These are phyloP conservation scores for Metschnikowia koreensis DNA, from an alignment of 805 yeast species.

Conservation along the genomic window DNA sequence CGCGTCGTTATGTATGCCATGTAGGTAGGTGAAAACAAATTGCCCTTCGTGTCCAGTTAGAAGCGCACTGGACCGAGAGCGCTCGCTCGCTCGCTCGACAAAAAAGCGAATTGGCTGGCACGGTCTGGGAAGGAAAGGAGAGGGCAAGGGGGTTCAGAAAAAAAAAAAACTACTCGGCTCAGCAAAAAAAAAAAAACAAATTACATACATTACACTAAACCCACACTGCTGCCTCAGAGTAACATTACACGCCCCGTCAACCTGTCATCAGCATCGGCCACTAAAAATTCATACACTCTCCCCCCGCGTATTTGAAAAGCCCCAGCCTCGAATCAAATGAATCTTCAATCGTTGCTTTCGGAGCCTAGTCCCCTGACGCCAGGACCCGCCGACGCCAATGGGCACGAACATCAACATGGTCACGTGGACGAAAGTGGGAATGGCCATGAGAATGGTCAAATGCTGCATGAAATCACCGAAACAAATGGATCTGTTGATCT, in stretches of 20 bases:
- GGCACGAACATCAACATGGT: neutral
- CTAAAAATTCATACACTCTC: neutral
- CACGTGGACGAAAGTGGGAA: too few species aligned
- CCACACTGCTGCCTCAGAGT: neutral
- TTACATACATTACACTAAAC: constrained; percentile 6
- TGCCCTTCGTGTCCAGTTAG: constrained; percentile 8
- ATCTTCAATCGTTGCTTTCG: constrained; percentile 20
- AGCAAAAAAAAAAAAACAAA: constrained; percentile 12
- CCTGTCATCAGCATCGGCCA: neutral
- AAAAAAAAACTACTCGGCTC: constrained; percentile 13
- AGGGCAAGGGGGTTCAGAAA: constrained; percentile 14
- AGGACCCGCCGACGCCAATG: neutral
- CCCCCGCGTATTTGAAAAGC: neutral
- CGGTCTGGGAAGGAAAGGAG: constrained; percentile 16
- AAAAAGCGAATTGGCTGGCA: constrained; percentile 10
- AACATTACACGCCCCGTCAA: constrained; percentile 1
- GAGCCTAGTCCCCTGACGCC: constrained; percentile 12
- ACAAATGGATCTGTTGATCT: neutral
- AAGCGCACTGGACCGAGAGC: constrained; percentile 15
- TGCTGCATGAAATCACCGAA: too few species aligned
- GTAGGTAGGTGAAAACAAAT: neutral
- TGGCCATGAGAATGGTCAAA: too few species aligned
- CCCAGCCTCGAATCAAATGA: constrained; percentile 11
- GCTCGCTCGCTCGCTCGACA: constrained; percentile 19
- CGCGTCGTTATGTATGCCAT: constrained; percentile 1